phyloP scores from a whole-genome alignment of 805 yeast species.

The Candida krabiensis region DNA sequence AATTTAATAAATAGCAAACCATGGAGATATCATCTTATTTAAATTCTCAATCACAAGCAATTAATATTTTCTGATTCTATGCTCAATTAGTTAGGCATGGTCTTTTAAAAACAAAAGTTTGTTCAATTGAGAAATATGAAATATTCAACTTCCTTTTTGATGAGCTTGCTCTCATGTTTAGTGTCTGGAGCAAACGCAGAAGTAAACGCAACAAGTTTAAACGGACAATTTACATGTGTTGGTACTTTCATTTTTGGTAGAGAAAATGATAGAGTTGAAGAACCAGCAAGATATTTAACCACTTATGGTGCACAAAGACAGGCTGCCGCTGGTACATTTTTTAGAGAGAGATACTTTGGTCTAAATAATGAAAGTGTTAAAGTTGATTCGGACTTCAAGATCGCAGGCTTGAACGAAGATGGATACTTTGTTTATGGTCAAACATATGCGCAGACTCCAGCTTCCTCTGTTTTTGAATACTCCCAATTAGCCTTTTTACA shows the following conservation, averaged over 20 bases:
- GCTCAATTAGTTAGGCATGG: too few species aligned
- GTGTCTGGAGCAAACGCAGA: too few species aligned
- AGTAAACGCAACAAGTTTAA: conserved; percentile 21
- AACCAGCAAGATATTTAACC: conserved; percentile 44
- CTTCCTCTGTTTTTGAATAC: conserved; percentile 38
- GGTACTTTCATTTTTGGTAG: conserved; percentile 49
- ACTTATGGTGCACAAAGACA: conserved; percentile 44
- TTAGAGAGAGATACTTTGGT: conserved; percentile 44
- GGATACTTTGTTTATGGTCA: conserved; percentile 39
- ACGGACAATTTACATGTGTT: conserved; percentile 29
- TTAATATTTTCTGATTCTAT: too few species aligned
- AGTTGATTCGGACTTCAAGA: conserved; percentile 30
- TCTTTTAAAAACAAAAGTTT: too few species aligned
- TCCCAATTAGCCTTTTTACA: conserved; percentile 46
- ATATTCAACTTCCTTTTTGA: too few species aligned
- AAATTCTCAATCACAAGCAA: too few species aligned
- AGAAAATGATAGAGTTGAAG: conserved; percentile 49
- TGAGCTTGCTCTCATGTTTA: too few species aligned
- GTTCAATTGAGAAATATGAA: too few species aligned
- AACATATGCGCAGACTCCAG: conserved; percentile 37
- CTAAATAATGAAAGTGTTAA: conserved; percentile 24
- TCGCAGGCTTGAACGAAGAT: conserved; percentile 34
- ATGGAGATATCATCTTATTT: too few species aligned
- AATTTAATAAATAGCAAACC: too few species aligned
- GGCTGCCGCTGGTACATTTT: conserved; percentile 40